These are phyloP conservation scores for Sisymbrium irio DNA, from an alignment of 345 rosid genomes.

Conservation along the genomic window DNA sequence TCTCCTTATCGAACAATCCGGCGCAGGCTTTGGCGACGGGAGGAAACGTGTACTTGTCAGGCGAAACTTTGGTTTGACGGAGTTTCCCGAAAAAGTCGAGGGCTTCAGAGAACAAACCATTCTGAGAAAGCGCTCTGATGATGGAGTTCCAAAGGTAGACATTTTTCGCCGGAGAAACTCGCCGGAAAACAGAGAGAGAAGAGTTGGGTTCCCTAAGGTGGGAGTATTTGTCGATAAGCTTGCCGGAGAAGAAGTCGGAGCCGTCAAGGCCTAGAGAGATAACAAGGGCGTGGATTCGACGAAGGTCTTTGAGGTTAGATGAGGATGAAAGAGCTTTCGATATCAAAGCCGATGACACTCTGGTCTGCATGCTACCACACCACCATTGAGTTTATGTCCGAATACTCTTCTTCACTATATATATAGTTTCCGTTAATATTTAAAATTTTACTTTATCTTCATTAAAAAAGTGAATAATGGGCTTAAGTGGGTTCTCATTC, in stretches of 20 bases:
- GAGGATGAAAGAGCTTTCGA: conserved; percentile 42
- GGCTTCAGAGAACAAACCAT: conserved; percentile 45
- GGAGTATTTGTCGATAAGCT: conserved; percentile 60
- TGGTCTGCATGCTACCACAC: conserved; percentile 11
- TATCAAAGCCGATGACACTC: conserved; percentile 36
- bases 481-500: too few species aligned
- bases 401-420: background rate
- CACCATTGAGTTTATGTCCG: conserved; percentile 1
- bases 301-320: conserved; percentile 40
- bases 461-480: background rate
- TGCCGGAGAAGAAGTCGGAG: conserved; percentile 58
- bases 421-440: background rate
- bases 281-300: conserved; percentile 44
- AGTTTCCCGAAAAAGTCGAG: conserved; percentile 45
- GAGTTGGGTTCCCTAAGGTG: conserved; percentile 41
- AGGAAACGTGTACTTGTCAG: conserved; percentile 61
- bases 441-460: background rate
- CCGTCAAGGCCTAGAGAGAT: conserved; percentile 49
- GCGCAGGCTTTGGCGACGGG: conserved; percentile 66
- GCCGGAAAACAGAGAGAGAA: conserved; percentile 52
- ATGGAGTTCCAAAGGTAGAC: conserved; percentile 63
- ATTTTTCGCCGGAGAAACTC: conserved; percentile 40
- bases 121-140: conserved; percentile 56
- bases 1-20: conserved; percentile 34
- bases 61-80: conserved; percentile 35